Evolutionary conservation across 805 yeast genomes (phyloP), one percentile per base, ranked within the genome.

Genomic region (Hermanozyma aechmeae): DNA sequence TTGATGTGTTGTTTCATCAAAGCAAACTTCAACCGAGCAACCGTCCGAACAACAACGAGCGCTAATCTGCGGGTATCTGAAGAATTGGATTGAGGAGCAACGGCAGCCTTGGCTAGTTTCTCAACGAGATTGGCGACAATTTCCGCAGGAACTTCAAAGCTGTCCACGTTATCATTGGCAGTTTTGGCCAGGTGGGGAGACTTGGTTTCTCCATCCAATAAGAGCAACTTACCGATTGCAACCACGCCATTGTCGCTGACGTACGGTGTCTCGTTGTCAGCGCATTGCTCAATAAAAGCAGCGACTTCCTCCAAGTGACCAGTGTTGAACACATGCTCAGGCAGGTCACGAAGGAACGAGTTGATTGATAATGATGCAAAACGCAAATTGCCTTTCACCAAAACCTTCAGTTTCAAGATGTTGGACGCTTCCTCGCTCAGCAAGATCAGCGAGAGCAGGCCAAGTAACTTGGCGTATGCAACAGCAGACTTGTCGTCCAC

Each of bases 221-320:
- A 60, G 31, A 86, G 57, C 6, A 82, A 39, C 56, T 92, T 92
- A 37, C 95, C 96, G 28, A 79, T 66, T 3, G 95, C 96, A 32
- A 78, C 55, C 5, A 79, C 67, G 15, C 86, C 80, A 45, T 81
- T 79, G 40, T 84, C 96, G 38, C 79, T 67, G 31, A 82, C 65
- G 44, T 75, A 72, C 2, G 71, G 61, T 16, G 56, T 48, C 3
- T 54, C 42, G 1, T 73, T 58, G 11, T 58, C 45, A 17, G 63
- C 45, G 16, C 76, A 70, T 8, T 46, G 50, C 13, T 65, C 41
- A 21, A 81, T 54, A 37, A 68, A 75, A 1, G 56, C 50, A 18
- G 68, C 67, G 29, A 79, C 60, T 3, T 71, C 73, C 3, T 56
- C 55, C 15, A 68, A 40, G 25, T 79, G 47, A 0, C 73, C 78